Percentiles rank a stretch among this genome's conserved stretches.
Evolutionary conservation across 441 rosid genomes (phyloP).

Genomic region (Arabidopsis lyrata): DNA sequence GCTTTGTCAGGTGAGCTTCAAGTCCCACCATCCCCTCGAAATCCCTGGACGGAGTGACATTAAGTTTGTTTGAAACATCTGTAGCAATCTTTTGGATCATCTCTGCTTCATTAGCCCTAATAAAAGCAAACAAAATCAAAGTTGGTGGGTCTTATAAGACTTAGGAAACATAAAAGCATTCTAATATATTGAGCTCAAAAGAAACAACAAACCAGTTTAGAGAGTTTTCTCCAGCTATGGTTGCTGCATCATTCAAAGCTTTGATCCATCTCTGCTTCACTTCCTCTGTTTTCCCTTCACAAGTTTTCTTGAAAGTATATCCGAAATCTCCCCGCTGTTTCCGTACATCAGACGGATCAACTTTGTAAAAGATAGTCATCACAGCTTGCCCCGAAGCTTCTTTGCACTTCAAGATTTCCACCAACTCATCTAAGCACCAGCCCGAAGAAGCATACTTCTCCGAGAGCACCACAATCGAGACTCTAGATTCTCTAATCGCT

Average conservation of each 20-base stretch:
- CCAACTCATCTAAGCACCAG: constrained; percentile 34
- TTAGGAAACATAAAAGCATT: not conserved
- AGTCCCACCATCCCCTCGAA: constrained; percentile 14
- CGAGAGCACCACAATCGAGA: constrained; percentile 19
- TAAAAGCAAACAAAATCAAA: not conserved
- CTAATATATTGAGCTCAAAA: not conserved
- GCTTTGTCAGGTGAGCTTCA: not conserved
- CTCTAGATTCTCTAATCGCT: constrained; percentile 22
- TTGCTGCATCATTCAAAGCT: constrained; percentile 13
- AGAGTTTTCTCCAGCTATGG: constrained; percentile 9
- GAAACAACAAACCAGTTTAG: not conserved
- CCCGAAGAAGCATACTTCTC: constrained; percentile 25
- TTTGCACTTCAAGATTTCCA: constrained; percentile 7
- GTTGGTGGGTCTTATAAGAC: not conserved
- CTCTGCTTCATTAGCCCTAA: not conserved
- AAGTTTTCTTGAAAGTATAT: not conserved
- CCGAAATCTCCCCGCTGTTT: not conserved
- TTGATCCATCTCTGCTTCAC: constrained; percentile 12
- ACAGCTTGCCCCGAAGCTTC: not conserved
- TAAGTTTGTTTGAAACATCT: not conserved
- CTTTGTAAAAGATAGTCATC: constrained; percentile 1
- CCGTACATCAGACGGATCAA: not conserved
- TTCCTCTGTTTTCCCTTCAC: not conserved
- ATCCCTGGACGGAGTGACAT: not conserved
- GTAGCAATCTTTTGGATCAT: not conserved